Conservation (phyloP, 495 filamentous ascomycete species). For the Aspergillus baeticus region DNA sequence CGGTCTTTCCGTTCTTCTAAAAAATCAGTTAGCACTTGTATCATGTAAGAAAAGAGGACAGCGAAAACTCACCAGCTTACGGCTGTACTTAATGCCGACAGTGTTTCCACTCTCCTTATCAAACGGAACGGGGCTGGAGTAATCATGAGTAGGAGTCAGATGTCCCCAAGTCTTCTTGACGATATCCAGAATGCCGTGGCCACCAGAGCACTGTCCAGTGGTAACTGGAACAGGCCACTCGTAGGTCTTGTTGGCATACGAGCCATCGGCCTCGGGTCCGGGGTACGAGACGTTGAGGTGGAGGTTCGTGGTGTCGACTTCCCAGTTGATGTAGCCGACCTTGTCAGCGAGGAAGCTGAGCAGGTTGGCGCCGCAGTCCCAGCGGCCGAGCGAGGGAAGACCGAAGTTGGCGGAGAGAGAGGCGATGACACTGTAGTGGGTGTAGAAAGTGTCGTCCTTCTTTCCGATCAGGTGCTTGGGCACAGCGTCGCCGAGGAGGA, state of each 20-base stretch:
- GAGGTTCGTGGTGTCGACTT: conserved; percentile 37
- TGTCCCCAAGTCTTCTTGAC: conserved; percentile 40
- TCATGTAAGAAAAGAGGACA: too few species aligned
- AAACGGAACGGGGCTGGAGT: conserved; percentile 37
- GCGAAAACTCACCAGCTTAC: conserved; percentile 14
- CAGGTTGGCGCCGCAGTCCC: conserved; percentile 66
- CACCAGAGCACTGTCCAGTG: conserved; percentile 39
- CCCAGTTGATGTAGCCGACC: conserved; percentile 48
- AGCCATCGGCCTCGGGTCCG: conserved; percentile 38
- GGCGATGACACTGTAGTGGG: conserved; percentile 68
- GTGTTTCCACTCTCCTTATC: conserved; percentile 17
- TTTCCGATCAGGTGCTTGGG: conserved; percentile 56
- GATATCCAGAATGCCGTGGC: conserved; percentile 37
- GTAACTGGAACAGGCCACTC: conserved; percentile 45
- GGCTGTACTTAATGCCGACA: conserved; percentile 21
- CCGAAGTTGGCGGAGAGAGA: conserved; percentile 68
- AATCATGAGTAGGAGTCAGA: conserved; percentile 34
- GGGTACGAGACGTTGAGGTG: conserved; percentile 46
- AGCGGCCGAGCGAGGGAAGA: conserved; percentile 59
- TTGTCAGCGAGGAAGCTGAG: conserved; percentile 51
- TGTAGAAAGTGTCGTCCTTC: conserved; percentile 66
- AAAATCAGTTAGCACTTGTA: neutral
- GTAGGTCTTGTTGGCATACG: conserved; percentile 30
- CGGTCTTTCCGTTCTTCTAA: conserved; percentile 15
- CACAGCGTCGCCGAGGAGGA: conserved; percentile 65